phyloP scores from a whole-genome alignment of 1,284 basidiomycete genomes.

The Lignosus rhinocerotis region DNA sequence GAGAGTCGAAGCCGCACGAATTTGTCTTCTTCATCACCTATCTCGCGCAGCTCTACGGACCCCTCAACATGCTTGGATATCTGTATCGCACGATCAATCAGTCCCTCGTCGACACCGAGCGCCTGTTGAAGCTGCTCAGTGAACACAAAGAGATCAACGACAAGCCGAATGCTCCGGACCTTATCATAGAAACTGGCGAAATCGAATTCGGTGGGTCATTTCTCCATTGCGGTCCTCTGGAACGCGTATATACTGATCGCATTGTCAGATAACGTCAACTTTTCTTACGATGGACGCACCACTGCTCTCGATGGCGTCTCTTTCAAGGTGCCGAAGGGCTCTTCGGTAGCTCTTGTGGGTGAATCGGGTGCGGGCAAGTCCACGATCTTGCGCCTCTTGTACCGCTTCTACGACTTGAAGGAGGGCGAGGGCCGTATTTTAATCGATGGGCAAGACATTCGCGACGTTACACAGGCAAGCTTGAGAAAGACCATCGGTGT shows the following conservation, averaged over 20 bases:
- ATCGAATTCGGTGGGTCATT: constrained; percentile 78
- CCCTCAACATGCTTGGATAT: constrained; percentile 72
- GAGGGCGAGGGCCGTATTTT: constrained; percentile 72
- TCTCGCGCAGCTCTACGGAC: constrained; percentile 74
- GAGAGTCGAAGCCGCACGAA: constrained; percentile 49
- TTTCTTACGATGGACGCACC: constrained; percentile 79
- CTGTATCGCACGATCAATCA: constrained; percentile 75
- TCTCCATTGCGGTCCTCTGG: neutral
- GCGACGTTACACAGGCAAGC: constrained; percentile 80
- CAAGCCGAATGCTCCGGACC: constrained; percentile 70
- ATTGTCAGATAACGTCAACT: constrained; percentile 68
- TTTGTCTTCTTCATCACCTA: constrained; percentile 84
- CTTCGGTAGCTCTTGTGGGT: constrained; percentile 81
- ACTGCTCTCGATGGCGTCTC: constrained; percentile 77
- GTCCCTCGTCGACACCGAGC: constrained; percentile 79
- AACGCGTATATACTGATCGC: constrained; percentile 4
- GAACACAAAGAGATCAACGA: constrained; percentile 85
- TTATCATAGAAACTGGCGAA: constrained; percentile 72
- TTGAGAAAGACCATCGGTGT: constrained; percentile 81
- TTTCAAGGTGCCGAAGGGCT: constrained; percentile 82
- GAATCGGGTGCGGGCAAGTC: constrained; percentile 83
- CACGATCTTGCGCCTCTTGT: constrained; percentile 81
- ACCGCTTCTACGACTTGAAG: constrained; percentile 86
- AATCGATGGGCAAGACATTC: constrained; percentile 85
- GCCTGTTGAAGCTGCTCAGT: constrained; percentile 70